Evolutionary conservation across 345 rosid species (phyloP).

Genomic region (Syzygium jambos): DNA sequence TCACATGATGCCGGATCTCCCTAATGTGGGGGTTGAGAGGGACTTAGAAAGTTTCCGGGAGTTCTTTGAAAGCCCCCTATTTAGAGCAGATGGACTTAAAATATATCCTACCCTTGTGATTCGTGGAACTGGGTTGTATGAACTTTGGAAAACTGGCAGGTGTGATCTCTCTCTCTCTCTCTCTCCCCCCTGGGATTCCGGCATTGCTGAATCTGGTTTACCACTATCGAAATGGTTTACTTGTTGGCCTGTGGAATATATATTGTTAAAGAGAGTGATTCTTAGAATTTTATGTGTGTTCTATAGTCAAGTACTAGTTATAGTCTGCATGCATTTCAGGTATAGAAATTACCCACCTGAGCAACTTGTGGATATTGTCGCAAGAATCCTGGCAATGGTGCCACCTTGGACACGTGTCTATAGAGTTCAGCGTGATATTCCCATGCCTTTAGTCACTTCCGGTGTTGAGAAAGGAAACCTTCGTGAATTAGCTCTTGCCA

Average conservation of each 20-base stretch:
- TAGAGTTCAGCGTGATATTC: conserved; percentile 97
- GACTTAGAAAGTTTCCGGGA: conserved; percentile 92
- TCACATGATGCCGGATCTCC: conserved; percentile 99
- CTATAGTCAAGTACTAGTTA: neutral
- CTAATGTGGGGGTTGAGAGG: conserved; percentile 97
- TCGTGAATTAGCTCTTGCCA: conserved; percentile 87
- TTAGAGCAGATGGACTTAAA: conserved; percentile 98
- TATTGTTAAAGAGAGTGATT: neutral
- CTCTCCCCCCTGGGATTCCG: neutral
- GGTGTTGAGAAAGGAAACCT: conserved; percentile 99
- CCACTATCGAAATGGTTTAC: neutral
- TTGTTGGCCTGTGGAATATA: neutral
- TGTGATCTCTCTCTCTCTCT: neutral
- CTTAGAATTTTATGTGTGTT: neutral
- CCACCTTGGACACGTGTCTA: conserved; percentile 99
- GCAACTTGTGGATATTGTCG: conserved; percentile 95
- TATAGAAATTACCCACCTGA: conserved; percentile 96
- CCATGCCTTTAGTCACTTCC: conserved; percentile 97
- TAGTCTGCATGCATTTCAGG: conserved; percentile 23
- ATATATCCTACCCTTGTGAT: conserved; percentile 98
- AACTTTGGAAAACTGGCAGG: conserved; percentile 99
- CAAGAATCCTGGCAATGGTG: conserved; percentile 95
- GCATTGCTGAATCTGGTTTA: neutral
- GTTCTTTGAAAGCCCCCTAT: conserved; percentile 92
- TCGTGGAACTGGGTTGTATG: conserved; percentile 97